Percentiles rank a stretch among this genome's conserved stretches.
These are phyloP conservation scores for Apiospora sp. DNA, from an alignment of 2,329 filamentous ascomycete genomes.

Conservation along the genomic window DNA sequence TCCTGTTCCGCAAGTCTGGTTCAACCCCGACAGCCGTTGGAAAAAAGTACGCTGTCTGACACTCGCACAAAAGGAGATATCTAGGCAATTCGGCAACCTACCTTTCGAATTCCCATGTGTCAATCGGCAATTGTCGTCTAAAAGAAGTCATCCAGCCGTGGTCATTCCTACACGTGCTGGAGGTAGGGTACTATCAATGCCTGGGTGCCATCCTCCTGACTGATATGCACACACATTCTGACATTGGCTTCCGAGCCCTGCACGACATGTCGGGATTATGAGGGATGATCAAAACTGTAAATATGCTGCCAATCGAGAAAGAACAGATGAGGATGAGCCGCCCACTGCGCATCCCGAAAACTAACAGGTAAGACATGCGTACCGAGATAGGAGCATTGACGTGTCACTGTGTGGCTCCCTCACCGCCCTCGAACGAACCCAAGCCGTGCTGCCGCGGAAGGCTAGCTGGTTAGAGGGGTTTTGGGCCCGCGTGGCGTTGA, in stretches of 20 bases:
- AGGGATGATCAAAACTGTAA: constrained; percentile 14
- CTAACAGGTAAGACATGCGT: constrained; percentile 1
- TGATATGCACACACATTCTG: neutral
- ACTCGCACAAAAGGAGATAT: constrained; percentile 13
- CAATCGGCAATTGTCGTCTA: neutral
- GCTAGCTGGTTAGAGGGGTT: neutral
- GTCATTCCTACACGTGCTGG: neutral
- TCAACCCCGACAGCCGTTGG: constrained; percentile 17
- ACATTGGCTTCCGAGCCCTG: constrained; percentile 4
- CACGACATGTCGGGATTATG: constrained; percentile 5
- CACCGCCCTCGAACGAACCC: constrained; percentile 11
- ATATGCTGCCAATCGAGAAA: neutral
- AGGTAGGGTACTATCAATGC: neutral
- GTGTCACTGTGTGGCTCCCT: constrained; percentile 12
- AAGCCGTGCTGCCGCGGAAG: constrained; percentile 8
- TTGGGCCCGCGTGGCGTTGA: constrained; percentile 14
- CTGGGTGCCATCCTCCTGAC: neutral
- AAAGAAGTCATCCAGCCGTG: neutral
- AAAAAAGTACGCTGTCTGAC: neutral
- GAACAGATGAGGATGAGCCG: constrained; percentile 1
- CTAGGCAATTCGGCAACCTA: constrained; percentile 4
- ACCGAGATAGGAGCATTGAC: neutral
- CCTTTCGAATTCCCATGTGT: constrained; percentile 11
- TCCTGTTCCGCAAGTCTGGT: constrained; percentile 14
- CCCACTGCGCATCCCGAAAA: constrained; percentile 12